Base-by-base conservation (phyloP, 1,139 yeast genomes). In the Yamadazyma kanchanaburiensis region DNA sequence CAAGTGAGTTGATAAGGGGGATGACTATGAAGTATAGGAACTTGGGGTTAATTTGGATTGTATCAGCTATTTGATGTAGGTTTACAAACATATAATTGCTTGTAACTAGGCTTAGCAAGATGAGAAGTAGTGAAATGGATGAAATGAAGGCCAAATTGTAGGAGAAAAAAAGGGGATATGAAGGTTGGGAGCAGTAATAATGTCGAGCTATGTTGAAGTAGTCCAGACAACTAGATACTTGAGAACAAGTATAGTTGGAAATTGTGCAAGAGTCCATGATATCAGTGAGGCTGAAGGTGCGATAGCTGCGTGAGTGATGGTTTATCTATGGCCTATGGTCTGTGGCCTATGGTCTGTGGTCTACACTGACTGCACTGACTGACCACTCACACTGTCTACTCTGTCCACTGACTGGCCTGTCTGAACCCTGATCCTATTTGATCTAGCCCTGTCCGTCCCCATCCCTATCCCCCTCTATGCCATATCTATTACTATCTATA, bases 1-100 rank as follows among this genome's bases (percentile, higher is more conserved):
- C 70, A 15, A 59, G 44, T 4, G 69, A 59, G 39, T 67, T 67
- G 12, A 65, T 51, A 17, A 64, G 43, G 1, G 74, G 74, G 5
- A 66, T 55, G 11, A 67, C 42, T 4, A 64, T 49, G 33, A 60
- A 62, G 33, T 65, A 56, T 22, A 65, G 36, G 19, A 63, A 45
- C 30, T 59, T 59, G 27, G 54, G 53, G 33, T 53, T 59, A n/a
- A 63, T 44, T 1, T 49, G 42, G 7, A 62, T 37, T 9, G 42
- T 33, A 4, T 41, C 42, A 5, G 67, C 50, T n/a, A 64, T 35
- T 22, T 48, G 48, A 27, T 60, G 55, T 9, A 65, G 43, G 26
- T 60, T 58, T 20, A 49, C 48, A 27, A 64, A 59, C 22, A 65
- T 44, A 34, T 53, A 64, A 32, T 55, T 59, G 20, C 70, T 54